Evolutionary conservation across 2,329 filamentous ascomycete species (phyloP).

Genomic region (Aplosporella prunicola): DNA sequence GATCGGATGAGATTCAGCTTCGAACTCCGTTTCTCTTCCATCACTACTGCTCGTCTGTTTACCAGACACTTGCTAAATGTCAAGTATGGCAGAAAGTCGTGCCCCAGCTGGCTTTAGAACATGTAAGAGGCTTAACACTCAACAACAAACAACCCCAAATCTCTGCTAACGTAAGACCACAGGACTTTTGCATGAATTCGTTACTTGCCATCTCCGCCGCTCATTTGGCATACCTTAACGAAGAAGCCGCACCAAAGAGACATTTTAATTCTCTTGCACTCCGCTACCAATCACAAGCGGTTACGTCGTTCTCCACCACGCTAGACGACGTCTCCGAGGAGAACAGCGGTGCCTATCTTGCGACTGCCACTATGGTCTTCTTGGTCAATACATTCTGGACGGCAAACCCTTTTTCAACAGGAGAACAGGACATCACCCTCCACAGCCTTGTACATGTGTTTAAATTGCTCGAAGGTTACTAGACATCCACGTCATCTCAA

Average conservation of each 20-base stretch:
- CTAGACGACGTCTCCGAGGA: slow-evolving; percentile 20
- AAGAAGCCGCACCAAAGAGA: not conserved
- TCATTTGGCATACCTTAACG: slow-evolving; percentile 26
- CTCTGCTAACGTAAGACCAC: not conserved
- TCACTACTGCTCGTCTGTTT: not conserved
- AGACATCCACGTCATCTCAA: not conserved
- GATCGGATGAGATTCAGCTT: not conserved
- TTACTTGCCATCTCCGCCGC: slow-evolving; percentile 33
- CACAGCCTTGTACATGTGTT: not conserved
- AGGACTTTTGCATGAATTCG: slow-evolving; percentile 31
- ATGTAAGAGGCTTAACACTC: not conserved
- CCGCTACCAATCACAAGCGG: slow-evolving; percentile 6
- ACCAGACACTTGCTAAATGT: not conserved
- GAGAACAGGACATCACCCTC: no score
- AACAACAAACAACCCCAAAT: not conserved
- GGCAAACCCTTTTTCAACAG: no score
- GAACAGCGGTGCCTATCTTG: slow-evolving; percentile 19
- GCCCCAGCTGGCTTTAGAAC: not conserved
- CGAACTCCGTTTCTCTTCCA: not conserved
- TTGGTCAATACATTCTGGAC: not conserved
- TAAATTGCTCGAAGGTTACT: not conserved
- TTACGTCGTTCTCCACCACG: slow-evolving; percentile 20
- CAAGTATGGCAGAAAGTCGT: not conserved
- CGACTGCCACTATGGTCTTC: slow-evolving; percentile 9
- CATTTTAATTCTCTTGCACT: not conserved